Conservation (phyloP, 495 filamentous ascomycete species). For the Lichina pygmaea region DNA sequence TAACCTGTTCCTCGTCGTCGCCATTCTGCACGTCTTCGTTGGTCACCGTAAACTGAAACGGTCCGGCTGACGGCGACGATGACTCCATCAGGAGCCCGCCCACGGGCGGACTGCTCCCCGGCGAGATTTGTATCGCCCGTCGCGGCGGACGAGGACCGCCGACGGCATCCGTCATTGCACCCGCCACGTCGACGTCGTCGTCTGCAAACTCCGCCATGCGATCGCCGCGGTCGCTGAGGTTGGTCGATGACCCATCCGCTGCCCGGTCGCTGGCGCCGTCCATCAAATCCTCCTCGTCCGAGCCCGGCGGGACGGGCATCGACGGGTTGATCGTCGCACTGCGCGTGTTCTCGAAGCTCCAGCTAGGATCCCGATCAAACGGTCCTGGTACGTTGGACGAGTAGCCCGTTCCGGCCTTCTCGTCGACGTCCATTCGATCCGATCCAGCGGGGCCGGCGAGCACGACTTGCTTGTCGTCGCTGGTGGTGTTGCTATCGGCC, state of each 20-base stretch:
- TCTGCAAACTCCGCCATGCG: slow-evolving; percentile 3
- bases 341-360: not conserved
- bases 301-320: not conserved
- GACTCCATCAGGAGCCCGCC: too few relatives aligned
- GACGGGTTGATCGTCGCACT: not conserved
- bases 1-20: too few relatives aligned
- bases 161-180: not conserved
- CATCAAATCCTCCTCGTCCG: slow-evolving; percentile 1
- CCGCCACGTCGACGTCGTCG: slow-evolving; percentile 1
- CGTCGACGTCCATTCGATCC: not conserved
- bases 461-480: not conserved
- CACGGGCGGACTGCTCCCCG: too few relatives aligned
- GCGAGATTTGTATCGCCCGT: too few relatives aligned
- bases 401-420: not conserved
- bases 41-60: too few relatives aligned
- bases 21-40: too few relatives aligned
- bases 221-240: not conserved
- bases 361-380: not conserved
- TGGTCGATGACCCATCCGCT: slow-evolving; percentile 1
- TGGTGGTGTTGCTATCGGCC: not conserved
- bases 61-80: too few relatives aligned
- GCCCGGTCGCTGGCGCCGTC: slow-evolving; percentile 1
- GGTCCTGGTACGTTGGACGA: not conserved
- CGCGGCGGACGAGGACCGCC: not conserved
- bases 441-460: not conserved